These are phyloP conservation scores for Xerocomellus amylosporus DNA, from an alignment of 768 basidiomycete genomes.

Conservation along the genomic window DNA sequence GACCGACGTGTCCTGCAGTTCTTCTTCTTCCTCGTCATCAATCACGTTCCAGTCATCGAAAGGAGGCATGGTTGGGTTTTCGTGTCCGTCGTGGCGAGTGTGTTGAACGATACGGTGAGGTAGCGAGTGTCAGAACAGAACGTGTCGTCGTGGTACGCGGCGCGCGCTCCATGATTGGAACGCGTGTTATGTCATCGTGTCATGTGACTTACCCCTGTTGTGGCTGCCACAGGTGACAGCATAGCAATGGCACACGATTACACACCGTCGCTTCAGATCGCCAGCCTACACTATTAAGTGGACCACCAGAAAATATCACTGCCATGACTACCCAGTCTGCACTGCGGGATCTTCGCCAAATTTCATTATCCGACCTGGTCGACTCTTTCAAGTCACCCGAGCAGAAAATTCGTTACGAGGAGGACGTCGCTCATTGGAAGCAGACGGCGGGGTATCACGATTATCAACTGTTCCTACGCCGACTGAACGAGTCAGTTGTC, in stretches of 20 bases:
- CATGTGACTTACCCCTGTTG: slow-evolving; percentile 19
- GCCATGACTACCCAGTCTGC: slow-evolving; percentile 15
- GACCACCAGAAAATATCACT: background rate
- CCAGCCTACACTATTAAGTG: background rate
- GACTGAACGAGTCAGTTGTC: slow-evolving; percentile 75
- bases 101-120: background rate
- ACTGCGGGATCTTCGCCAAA: slow-evolving; percentile 32
- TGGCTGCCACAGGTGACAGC: background rate
- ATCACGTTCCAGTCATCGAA: slow-evolving; percentile 81
- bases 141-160: background rate
- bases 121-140: background rate
- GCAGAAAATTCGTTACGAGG: slow-evolving; percentile 66
- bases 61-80: slow-evolving; percentile 46
- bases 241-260: background rate
- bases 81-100: background rate
- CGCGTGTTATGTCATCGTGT: slow-evolving; percentile 26
- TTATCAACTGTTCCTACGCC: slow-evolving; percentile 70
- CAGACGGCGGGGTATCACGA: slow-evolving; percentile 66
- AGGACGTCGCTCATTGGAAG: slow-evolving; percentile 73
- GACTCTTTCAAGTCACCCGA: slow-evolving; percentile 33
- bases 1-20: slow-evolving; percentile 70
- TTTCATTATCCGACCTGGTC: slow-evolving; percentile 25
- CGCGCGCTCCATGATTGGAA: background rate
- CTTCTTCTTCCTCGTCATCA: slow-evolving; percentile 81
- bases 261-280: background rate